These are phyloP conservation scores for Gossypium mustelinum DNA, from an alignment of 345 rosid genomes.

Conservation along the genomic window DNA sequence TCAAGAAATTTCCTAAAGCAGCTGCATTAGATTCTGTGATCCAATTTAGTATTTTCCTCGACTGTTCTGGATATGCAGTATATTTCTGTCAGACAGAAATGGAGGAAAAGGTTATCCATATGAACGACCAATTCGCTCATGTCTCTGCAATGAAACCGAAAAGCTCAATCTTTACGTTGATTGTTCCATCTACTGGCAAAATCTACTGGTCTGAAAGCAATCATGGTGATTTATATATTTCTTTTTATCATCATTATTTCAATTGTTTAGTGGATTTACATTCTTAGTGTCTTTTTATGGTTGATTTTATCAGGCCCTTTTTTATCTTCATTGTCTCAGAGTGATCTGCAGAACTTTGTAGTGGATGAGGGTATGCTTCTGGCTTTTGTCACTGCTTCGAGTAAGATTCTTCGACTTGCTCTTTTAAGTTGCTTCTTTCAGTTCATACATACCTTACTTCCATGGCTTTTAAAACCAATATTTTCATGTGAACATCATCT, in stretches of 20 bases:
- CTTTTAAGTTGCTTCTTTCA: not conserved
- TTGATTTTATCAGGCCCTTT: constrained; percentile 39
- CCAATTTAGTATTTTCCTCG: constrained; percentile 53
- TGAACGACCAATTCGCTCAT: constrained; percentile 33
- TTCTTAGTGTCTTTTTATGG: constrained; percentile 5
- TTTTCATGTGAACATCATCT: not conserved
- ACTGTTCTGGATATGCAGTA: constrained; percentile 72
- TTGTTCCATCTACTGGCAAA: constrained; percentile 67
- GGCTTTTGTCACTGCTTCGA: constrained; percentile 66
- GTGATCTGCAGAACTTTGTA: constrained; percentile 58
- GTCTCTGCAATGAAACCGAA: constrained; percentile 60
- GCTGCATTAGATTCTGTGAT: constrained; percentile 39
- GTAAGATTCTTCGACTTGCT: constrained; percentile 24
- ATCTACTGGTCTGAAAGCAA: constrained; percentile 72
- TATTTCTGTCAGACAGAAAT: constrained; percentile 64
- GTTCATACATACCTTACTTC: not conserved
- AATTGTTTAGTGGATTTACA: not conserved
- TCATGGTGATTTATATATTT: constrained; percentile 43
- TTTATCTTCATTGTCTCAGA: constrained; percentile 36
- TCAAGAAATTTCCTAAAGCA: constrained; percentile 46
- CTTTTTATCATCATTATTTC: not conserved
- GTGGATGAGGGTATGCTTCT: constrained; percentile 76
- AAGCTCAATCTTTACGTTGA: constrained; percentile 49
- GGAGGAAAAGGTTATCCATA: constrained; percentile 44
- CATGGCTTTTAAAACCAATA: not conserved